Conservation (phyloP, 805 yeast species). For the Dipodascus albidus region DNA sequence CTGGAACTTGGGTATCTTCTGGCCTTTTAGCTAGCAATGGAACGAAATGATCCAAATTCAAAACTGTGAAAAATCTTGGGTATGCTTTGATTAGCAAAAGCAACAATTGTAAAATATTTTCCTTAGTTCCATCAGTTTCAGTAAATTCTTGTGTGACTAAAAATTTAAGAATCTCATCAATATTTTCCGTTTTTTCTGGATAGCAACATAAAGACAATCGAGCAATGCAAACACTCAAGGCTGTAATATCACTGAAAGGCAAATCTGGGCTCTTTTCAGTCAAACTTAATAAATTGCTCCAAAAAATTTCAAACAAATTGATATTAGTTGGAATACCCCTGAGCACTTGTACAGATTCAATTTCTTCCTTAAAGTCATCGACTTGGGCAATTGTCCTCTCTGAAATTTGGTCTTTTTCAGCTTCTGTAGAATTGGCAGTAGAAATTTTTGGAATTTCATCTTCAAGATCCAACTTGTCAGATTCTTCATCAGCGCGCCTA, state of each 20-base stretch:
- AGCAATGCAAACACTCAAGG: constrained; percentile 53
- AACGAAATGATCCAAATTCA: constrained; percentile 36
- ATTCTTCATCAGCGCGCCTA: constrained; percentile 8
- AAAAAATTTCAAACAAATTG: constrained; percentile 50
- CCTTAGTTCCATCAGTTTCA: constrained; percentile 9
- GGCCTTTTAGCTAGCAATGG: constrained; percentile 46
- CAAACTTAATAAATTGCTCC: constrained; percentile 50
- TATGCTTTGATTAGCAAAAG: constrained; percentile 23
- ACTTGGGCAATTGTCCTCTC: constrained; percentile 9
- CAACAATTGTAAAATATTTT: constrained; percentile 23
- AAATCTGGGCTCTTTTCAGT: constrained; percentile 50
- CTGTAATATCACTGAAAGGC: constrained; percentile 53
- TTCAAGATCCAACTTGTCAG: constrained; percentile 9
- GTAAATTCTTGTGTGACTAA: constrained; percentile 15
- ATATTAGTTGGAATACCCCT: constrained; percentile 16
- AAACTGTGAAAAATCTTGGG: constrained; percentile 21
- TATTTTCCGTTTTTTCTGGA: constrained; percentile 45
- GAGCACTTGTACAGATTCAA: constrained; percentile 3
- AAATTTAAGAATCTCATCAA: constrained; percentile 50
- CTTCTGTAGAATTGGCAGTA: constrained; percentile 2
- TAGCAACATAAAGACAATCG: constrained; percentile 56
- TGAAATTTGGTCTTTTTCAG: constrained; percentile 1
- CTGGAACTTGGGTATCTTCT: constrained; percentile 37
- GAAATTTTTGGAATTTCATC: constrained; percentile 6
- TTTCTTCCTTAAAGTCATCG: background rate